A percentile compares a stretch with the other conserved stretches of the same genome.
phyloP scores from a whole-genome alignment of 305 asterid species.

The Fraxinus sp. region DNA sequence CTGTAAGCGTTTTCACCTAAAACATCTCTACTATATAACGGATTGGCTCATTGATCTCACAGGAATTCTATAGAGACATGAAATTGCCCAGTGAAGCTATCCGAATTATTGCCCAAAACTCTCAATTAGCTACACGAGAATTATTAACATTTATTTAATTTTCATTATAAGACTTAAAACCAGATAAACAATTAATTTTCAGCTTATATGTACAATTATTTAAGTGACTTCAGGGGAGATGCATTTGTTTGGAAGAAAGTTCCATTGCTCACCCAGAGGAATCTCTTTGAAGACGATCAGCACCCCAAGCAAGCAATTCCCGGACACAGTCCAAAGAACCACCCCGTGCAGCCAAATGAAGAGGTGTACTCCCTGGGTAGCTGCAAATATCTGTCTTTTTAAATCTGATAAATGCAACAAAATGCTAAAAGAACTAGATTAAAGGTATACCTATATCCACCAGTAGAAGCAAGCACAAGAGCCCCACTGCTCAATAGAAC shows the following conservation, averaged over 20 bases:
- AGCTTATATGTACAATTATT: background rate
- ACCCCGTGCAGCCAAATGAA: slow-evolving; percentile 87
- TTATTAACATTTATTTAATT: background rate
- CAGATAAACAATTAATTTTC: background rate
- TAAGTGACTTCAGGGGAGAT: background rate
- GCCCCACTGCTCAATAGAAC: slow-evolving; percentile 64
- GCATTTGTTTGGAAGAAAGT: background rate
- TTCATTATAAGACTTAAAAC: background rate
- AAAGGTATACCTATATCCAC: slow-evolving; percentile 76
- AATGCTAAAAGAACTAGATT: too few species aligned
- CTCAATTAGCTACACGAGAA: background rate
- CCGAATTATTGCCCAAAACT: background rate
- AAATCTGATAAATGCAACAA: too few species aligned
- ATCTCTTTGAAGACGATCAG: slow-evolving; percentile 78
- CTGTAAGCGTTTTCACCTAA: background rate
- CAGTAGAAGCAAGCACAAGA: slow-evolving; percentile 65
- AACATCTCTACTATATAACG: background rate
- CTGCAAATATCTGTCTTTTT: too few species aligned
- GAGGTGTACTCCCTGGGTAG: slow-evolving; percentile 72
- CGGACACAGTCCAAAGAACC: slow-evolving; percentile 86
- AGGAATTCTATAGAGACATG: background rate
- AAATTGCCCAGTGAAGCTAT: background rate
- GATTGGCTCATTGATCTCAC: slow-evolving; percentile 5
- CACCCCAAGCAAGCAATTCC: slow-evolving; percentile 83
- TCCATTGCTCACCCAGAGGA: slow-evolving; percentile 55